Percentiles rank a stretch among this genome's conserved stretches.
Conservation (phyloP, 768 basidiomycete species). For the Pleurotus ostreatus region DNA sequence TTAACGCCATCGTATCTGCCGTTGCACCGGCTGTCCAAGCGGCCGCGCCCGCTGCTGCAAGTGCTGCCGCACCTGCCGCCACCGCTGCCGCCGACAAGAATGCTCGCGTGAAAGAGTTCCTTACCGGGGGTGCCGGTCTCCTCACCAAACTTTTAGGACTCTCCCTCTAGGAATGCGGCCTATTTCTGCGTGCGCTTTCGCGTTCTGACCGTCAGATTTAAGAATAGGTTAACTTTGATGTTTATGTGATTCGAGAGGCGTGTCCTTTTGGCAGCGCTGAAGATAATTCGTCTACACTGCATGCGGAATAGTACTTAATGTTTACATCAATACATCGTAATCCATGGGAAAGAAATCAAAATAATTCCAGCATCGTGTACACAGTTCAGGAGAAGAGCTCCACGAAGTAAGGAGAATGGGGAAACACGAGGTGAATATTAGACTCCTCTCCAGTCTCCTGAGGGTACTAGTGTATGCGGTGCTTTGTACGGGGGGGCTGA, state of each 20-base stretch:
- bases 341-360: not conserved
- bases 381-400: too few species aligned
- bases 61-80: not conserved
- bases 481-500: too few species aligned
- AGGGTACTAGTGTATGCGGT: too few species aligned
- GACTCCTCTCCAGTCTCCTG: too few species aligned
- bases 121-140: not conserved
- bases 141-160: slow-evolving; percentile 3
- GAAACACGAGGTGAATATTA: too few species aligned
- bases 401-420: too few species aligned
- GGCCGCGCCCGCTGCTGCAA: not conserved
- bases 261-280: not conserved
- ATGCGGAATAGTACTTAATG: slow-evolving; percentile 8
- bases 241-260: not conserved
- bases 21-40: not conserved
- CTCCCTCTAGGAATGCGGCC: not conserved
- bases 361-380: too few species aligned
- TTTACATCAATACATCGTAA: not conserved
- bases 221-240: not conserved
- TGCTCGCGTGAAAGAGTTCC: slow-evolving; percentile 5
- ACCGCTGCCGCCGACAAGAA: not conserved
- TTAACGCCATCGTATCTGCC: not conserved
- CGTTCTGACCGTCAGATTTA: too few species aligned
- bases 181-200: too few species aligned
- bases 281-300: not conserved